Percentiles rank a stretch among this genome's conserved stretches.
These are phyloP conservation scores for Obelidium mucronatum DNA, from an alignment of 192 early-diverging fungal genomes.

Conservation along the genomic window DNA sequence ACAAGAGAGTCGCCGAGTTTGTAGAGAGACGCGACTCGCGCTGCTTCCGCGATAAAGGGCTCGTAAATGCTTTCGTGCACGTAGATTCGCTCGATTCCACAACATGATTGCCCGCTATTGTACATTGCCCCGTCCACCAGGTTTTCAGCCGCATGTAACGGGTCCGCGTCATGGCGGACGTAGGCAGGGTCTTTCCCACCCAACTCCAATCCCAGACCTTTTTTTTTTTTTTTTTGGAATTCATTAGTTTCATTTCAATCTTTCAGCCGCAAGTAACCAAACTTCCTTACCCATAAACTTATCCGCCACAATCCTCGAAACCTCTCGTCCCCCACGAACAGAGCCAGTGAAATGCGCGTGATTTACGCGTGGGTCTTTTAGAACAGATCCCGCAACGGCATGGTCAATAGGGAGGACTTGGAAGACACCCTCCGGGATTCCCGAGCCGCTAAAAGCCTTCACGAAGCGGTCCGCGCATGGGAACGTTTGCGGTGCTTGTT, in stretches of 20 bases:
- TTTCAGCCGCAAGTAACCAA: background rate
- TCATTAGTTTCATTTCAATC: background rate
- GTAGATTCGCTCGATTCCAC: constrained; percentile 80
- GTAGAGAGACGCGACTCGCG: constrained; percentile 63
- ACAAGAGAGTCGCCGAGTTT: constrained; percentile 70
- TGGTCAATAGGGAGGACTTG: constrained; percentile 56
- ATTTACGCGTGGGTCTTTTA: constrained; percentile 63
- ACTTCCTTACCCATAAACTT: constrained; percentile 62
- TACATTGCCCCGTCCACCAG: constrained; percentile 83
- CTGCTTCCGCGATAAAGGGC: constrained; percentile 68
- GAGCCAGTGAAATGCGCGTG: constrained; percentile 84
- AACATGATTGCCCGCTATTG: constrained; percentile 85
- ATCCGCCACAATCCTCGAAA: constrained; percentile 59
- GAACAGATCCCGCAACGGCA: constrained; percentile 57
- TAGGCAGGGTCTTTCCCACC: constrained; percentile 90
- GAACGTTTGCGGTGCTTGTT: constrained; percentile 84
- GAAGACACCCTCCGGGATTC: constrained; percentile 72
- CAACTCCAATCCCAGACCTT: constrained; percentile 76
- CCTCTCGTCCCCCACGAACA: constrained; percentile 72
- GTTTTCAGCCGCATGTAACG: constrained; percentile 75
- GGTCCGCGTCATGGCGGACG: constrained; percentile 74
- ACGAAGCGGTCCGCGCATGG: constrained; percentile 75
- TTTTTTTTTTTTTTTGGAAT: background rate
- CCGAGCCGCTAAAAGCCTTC: constrained; percentile 68
- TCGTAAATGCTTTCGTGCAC: constrained; percentile 79